phyloP scores from a whole-genome alignment of 345 rosid genomes.

The Atalantia buxifolia region DNA sequence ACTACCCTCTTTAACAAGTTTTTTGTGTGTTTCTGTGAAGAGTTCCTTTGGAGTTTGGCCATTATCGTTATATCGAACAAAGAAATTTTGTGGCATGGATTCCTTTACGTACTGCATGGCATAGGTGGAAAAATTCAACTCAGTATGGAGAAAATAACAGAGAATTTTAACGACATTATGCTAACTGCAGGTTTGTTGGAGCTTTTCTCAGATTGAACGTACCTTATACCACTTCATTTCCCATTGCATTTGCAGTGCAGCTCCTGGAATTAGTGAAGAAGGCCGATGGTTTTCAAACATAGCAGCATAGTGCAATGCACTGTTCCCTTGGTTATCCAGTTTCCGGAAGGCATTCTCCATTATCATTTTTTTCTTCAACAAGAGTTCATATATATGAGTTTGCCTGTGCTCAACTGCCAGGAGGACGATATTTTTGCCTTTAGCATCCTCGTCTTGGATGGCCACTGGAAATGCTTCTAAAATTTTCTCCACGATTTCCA shows the following conservation, averaged over 20 bases:
- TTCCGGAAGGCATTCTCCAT: conserved; percentile 11
- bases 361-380: neutral
- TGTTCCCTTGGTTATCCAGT: conserved; percentile 19
- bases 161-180: neutral
- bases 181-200: neutral
- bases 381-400: conserved; percentile 1
- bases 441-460: conserved; percentile 8
- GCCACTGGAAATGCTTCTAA: conserved; percentile 16
- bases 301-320: conserved; percentile 25
- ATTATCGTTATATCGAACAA: conserved; percentile 9
- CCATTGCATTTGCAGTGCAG: conserved; percentile 33
- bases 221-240: conserved; percentile 32
- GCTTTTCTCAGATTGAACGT: neutral
- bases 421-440: conserved; percentile 10
- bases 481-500: conserved; percentile 14
- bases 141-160: neutral
- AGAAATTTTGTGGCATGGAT: conserved; percentile 19
- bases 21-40: conserved; percentile 18
- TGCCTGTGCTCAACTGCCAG: conserved; percentile 28
- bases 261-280: conserved; percentile 19
- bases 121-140: neutral
- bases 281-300: conserved; percentile 6
- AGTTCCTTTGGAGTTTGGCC: conserved; percentile 23
- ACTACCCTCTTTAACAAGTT: conserved; percentile 17
- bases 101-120: conserved; percentile 20